Base-by-base conservation (phyloP, 2,329 filamentous ascomycete species). In the Emericellopsis cladophorae region DNA sequence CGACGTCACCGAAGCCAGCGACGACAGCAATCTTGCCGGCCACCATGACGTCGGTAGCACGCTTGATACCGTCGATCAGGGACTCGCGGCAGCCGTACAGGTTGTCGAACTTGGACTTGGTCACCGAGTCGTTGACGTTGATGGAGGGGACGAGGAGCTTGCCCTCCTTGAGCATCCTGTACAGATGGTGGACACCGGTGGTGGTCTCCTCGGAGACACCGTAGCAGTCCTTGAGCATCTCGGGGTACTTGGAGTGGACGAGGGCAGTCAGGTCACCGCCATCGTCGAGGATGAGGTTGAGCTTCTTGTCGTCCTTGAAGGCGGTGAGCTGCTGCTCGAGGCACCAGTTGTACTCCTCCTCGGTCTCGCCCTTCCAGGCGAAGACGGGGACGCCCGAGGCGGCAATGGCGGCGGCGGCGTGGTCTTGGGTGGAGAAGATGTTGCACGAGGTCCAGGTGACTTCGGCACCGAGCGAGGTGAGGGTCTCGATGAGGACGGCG, bases 21-120 rank as follows among this genome's bases (percentile, higher is more conserved):
- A 98, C 92, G 53, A 96, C 89, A 52, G 86, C 88, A 58, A 95
- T 80, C 84, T 98, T 96, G 67, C 92, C 92, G 61, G 92, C 92
- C 76, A 96, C 90, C 92, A 98, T 98, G 69, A 96, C 92, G 74
- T 98, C 90, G 67, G 92, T 98, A 57, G 92, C 90, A 74, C 90
- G 90, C 85, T 96, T 98, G 81, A 98, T 96, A 66, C 92, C 92
- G 67, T 98, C 92, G 59, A 98, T 81, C 57, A 98, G 84, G 49
- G 90, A 95, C 76, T 96, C 92, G 65, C 88, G 83, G 87, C 92
- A 96, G 62, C 92, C 90, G 79, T 96, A 98, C 52, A 96, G 74
- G 82, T 98, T 98, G 80, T 96, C 92, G 66, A 98, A 98, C 80
- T 98, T 98, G 72, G 88, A 95, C 83, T 96, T 98, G 69, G 92